Evolutionary conservation across 495 filamentous ascomycete species (phyloP), one percentile per base, ranked within the genome.

Genomic region (Penicillium silybi): DNA sequence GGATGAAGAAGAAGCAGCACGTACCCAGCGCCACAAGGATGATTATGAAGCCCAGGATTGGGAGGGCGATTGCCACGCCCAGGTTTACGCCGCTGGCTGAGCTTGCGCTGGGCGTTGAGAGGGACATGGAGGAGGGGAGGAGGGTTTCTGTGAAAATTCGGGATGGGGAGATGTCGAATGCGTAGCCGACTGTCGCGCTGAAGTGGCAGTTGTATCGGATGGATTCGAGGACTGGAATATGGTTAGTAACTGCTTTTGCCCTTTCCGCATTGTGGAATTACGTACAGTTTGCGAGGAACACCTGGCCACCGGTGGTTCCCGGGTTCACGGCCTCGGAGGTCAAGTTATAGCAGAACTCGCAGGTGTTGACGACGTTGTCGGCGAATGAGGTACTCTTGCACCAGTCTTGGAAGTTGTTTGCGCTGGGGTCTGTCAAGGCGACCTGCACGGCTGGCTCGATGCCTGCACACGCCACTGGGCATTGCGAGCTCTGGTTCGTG

Each of bases 201-300:
- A 68, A 75, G 46, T 76, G 67, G 62, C 78, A 81, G 50, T 77
- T 75, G 40, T 75, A 74, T 4, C 74, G 71, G 46, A 79, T 65
- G 20, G 76, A 66, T 59, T 77, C 72, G 49, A 81, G 64, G 61
- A 79, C 78, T 81, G 48, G 37, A 5, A 6, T 2, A 13, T 13
- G n/a, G 16, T 43, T 20, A 10, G 23, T 13, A 10, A 19, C 9
- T 26, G 19, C 8, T 32, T 4, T 32, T 32, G 39, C 54, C 20
- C 46, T 50, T 44, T 27, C 19, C n/a, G 0, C 11, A 16, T 32
- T 53, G 35, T 19, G 15, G 22, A 32, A 17, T 39, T 44, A 64
- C 77, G 18, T 62, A 81, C 78, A 81, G 52, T 81, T 81, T 20
- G 74, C 69, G 41, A 80, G 49, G 49, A 72, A 79, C 3, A 71